Percentiles rank a stretch among this genome's conserved stretches.
phyloP scores from a whole-genome alignment of 1,284 basidiomycete genomes.

The Pseudozyma flocculosa region DNA sequence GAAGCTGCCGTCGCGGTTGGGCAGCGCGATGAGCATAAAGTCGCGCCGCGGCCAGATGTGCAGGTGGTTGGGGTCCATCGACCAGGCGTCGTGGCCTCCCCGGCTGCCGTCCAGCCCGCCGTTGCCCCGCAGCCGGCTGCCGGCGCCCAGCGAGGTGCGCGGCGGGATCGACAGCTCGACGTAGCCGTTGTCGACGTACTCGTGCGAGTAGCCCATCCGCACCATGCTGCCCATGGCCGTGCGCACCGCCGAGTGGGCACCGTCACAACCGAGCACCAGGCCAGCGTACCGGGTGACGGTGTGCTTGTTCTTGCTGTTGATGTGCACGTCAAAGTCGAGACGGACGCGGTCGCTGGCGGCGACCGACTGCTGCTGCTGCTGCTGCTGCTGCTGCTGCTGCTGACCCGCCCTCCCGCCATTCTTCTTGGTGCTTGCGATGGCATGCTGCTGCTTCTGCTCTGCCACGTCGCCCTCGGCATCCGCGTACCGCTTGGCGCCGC shows the following conservation, averaged over 20 bases:
- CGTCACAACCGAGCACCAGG: slow-evolving; percentile 45
- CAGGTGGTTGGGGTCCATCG: slow-evolving; percentile 88
- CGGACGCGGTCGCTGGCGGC: slow-evolving; percentile 6
- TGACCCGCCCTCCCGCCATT: too few relatives aligned
- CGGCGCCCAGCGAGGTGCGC: slow-evolving; percentile 62
- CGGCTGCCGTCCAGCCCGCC: slow-evolving; percentile 13
- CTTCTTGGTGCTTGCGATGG: too few relatives aligned
- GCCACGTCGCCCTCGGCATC: slow-evolving; percentile 1
- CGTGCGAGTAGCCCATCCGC: slow-evolving; percentile 79
- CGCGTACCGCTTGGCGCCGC: neutral
- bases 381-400: too few relatives aligned
- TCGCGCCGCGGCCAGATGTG: slow-evolving; percentile 98
- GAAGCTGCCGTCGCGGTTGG: slow-evolving; percentile 65
- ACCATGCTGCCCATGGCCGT: slow-evolving; percentile 62
- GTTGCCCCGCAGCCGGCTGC: slow-evolving; percentile 62
- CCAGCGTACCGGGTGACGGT: slow-evolving; percentile 17
- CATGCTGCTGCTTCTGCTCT: slow-evolving; percentile 1
- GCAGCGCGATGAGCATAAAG: slow-evolving; percentile 97
- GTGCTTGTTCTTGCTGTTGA: slow-evolving; percentile 6
- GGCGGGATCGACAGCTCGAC: slow-evolving; percentile 93
- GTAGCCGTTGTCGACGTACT: slow-evolving; percentile 93
- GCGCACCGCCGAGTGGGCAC: slow-evolving; percentile 33
- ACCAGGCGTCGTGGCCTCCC: slow-evolving; percentile 62
- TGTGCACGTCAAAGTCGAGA: slow-evolving; percentile 22
- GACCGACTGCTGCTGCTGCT: slow-evolving; percentile 3